These are phyloP conservation scores for Triticum urartu DNA, from an alignment of 176 grass and related monocot species.

Conservation along the genomic window DNA sequence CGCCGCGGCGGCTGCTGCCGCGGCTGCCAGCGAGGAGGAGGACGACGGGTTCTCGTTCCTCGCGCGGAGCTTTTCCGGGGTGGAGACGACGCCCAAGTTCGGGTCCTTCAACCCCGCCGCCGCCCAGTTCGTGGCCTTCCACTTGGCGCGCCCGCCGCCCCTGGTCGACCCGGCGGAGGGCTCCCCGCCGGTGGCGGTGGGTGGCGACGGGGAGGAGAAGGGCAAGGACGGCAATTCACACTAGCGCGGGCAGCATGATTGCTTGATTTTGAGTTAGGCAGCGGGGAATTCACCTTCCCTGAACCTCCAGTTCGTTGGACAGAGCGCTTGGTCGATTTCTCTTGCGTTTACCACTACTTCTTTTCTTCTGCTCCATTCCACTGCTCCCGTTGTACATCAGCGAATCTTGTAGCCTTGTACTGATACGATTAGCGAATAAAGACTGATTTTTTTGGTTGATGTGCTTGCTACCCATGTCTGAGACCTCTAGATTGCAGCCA, in stretches of 20 bases:
- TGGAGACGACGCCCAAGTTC: constrained; percentile 54
- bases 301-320: not conserved
- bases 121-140: constrained; percentile 31
- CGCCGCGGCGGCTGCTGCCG: not conserved
- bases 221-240: constrained; percentile 22
- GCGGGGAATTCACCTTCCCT: not conserved
- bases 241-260: not conserved
- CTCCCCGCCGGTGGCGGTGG: not conserved
- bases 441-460: not conserved
- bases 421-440: constrained; percentile 16
- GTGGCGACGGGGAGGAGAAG: not conserved
- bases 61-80: constrained; percentile 32
- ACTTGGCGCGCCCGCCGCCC: not conserved
- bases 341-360: not conserved
- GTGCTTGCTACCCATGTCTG: not conserved
- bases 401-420: not conserved
- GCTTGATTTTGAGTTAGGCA: constrained; percentile 19
- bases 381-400: constrained; percentile 4
- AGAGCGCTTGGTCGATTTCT: not conserved
- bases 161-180: not conserved
- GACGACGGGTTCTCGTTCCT: constrained; percentile 40
- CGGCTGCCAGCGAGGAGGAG: not conserved
- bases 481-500: no score
- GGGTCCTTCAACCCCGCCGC: constrained; percentile 42
- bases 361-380: not conserved